Evolutionary conservation across 345 rosid genomes (phyloP).

Genomic region (Eucalyptus globulus): DNA sequence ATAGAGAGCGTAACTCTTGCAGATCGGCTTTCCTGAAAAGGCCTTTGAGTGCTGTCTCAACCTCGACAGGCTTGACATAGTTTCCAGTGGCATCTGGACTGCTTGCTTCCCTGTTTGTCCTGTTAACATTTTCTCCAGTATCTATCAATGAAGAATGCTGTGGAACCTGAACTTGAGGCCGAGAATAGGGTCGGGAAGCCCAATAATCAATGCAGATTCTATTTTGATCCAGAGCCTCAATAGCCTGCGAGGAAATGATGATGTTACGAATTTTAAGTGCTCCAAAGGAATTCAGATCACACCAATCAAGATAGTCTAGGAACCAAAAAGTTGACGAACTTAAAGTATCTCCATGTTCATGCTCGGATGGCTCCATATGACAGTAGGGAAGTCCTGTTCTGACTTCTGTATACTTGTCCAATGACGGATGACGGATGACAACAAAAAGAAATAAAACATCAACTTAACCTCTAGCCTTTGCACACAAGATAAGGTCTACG

Average conservation of each 20-base stretch:
- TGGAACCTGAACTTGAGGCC: constrained; percentile 64
- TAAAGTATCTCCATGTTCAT: not conserved
- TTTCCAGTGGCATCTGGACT: not conserved
- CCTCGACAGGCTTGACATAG: constrained; percentile 14
- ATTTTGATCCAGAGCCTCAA: constrained; percentile 77
- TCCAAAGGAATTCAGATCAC: not conserved
- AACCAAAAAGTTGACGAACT: not conserved
- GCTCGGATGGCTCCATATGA: not conserved
- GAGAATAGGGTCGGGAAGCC: constrained; percentile 91
- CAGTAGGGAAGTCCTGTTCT: not conserved
- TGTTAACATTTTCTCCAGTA: constrained; percentile 1
- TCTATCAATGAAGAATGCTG: constrained; percentile 18
- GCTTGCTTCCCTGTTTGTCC: not conserved
- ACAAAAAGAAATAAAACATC: not conserved
- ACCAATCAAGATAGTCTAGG: not conserved
- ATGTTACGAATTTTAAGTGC: not conserved
- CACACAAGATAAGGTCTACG: not conserved
- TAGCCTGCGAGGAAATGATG: constrained; percentile 30
- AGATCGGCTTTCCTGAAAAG: constrained; percentile 66
- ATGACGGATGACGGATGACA: not conserved
- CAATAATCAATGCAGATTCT: constrained; percentile 89
- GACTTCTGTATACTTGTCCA: not conserved
- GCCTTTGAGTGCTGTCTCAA: constrained; percentile 24
- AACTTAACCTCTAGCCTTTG: not conserved
- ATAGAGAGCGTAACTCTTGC: constrained; percentile 46